Conservation (phyloP, 1,284 basidiomycete species). For the Moniliophthora roreri region DNA sequence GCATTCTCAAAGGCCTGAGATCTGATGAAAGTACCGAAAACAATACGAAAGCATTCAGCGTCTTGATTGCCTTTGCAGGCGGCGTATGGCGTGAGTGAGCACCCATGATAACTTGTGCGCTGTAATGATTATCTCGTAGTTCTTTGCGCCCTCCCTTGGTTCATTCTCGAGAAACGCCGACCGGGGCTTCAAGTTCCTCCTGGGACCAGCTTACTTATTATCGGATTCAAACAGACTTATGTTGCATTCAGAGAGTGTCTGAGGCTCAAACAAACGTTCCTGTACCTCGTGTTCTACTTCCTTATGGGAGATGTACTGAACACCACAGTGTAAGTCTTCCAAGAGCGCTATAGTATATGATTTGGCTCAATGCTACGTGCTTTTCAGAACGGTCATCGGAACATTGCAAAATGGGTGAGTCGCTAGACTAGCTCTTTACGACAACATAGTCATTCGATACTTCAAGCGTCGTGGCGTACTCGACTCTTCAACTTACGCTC, state of each 20-base stretch:
- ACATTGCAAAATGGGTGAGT: conserved; percentile 75
- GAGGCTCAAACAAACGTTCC: conserved; percentile 72
- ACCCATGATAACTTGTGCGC: conserved; percentile 4
- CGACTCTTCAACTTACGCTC: conserved; percentile 65
- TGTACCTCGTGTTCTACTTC: conserved; percentile 78
- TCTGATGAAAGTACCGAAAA: conserved; percentile 65
- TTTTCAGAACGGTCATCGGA: conserved; percentile 68
- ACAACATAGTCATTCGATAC: conserved; percentile 7
- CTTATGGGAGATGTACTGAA: conserved; percentile 78
- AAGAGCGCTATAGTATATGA: not conserved
- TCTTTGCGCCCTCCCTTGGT: conserved; percentile 76
- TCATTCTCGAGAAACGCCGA: conserved; percentile 67
- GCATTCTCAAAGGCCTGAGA: conserved; percentile 70
- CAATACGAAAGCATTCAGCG: conserved; percentile 78
- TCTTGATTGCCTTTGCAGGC: conserved; percentile 74
- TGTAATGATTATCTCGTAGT: conserved; percentile 36
- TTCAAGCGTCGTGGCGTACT: conserved; percentile 59
- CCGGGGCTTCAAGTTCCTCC: conserved; percentile 67
- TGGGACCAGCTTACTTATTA: conserved; percentile 61
- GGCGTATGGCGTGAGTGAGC: conserved; percentile 66
- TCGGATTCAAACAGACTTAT: conserved; percentile 72
- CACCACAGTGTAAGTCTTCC: conserved; percentile 60
- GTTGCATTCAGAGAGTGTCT: conserved; percentile 67
- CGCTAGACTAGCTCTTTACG: not conserved
- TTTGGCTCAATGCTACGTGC: not conserved